A percentile compares a stretch with the other conserved stretches of the same genome.
Evolutionary conservation across 2,329 filamentous ascomycete genomes (phyloP).

Genomic region (Exophiala sideris): DNA sequence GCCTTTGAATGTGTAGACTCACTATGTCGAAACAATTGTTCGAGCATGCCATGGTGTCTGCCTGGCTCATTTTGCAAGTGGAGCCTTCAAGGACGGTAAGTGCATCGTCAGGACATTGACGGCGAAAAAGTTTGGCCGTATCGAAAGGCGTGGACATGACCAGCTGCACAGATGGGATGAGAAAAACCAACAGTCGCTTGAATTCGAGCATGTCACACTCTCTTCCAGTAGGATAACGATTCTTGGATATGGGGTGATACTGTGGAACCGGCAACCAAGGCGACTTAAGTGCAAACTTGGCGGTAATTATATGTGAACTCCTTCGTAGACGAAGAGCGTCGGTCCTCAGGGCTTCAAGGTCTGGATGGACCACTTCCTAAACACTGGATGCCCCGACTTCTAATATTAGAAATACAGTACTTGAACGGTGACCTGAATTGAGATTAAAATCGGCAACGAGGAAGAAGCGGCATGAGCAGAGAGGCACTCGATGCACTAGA

Average conservation of each 20-base stretch:
- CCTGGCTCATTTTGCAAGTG: background rate
- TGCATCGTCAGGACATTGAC: background rate
- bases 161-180: background rate
- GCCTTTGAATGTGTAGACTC: background rate
- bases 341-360: background rate
- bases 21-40: slow-evolving; percentile 1
- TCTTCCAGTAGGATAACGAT: background rate
- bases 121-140: background rate
- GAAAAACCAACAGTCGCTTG: background rate
- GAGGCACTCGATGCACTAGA: background rate
- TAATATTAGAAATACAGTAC: background rate
- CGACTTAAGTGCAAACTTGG: background rate
- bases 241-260: background rate
- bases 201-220: background rate
- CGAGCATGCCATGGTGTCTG: background rate
- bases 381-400: background rate
- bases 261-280: background rate
- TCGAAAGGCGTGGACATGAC: background rate
- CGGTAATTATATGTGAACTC: background rate
- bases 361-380: background rate
- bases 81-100: background rate
- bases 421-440: background rate
- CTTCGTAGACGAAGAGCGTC: background rate
- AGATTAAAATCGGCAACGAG: background rate
- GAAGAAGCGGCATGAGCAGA: background rate